Percentiles rank a stretch among this genome's conserved stretches.
phyloP scores from a whole-genome alignment of 331 rosid genomes.

The Dryas integrifolia region DNA sequence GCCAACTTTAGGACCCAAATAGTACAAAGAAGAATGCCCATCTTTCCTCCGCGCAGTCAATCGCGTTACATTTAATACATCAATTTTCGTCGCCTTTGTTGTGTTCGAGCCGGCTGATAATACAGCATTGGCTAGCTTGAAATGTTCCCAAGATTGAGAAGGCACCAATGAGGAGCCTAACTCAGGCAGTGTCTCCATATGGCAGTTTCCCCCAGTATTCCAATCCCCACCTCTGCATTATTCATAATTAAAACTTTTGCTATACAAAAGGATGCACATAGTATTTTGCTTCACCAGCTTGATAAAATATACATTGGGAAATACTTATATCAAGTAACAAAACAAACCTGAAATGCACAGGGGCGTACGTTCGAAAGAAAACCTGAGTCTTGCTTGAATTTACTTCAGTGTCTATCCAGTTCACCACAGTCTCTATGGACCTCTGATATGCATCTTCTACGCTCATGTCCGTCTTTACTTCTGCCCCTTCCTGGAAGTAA shows the following conservation, averaged over 20 bases:
- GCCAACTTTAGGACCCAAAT: constrained; percentile 43
- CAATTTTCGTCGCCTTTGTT: constrained; percentile 31
- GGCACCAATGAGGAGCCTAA: constrained; percentile 57
- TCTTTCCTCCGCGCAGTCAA: constrained; percentile 80
- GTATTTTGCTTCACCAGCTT: neutral
- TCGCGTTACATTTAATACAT: constrained; percentile 58
- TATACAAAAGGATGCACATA: neutral
- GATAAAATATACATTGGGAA: neutral
- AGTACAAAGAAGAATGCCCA: constrained; percentile 74
- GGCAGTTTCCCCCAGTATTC: constrained; percentile 75
- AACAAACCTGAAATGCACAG: constrained; percentile 85
- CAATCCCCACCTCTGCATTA: constrained; percentile 75
- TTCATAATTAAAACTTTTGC: constrained; percentile 12
- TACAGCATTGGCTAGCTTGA: constrained; percentile 56
- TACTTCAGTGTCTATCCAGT: constrained; percentile 56
- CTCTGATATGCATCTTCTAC: constrained; percentile 65
- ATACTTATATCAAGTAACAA: constrained; percentile 1
- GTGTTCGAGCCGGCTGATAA: constrained; percentile 32
- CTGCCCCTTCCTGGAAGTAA: constrained; percentile 73
- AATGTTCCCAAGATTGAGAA: constrained; percentile 49
- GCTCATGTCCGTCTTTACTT: constrained; percentile 60
- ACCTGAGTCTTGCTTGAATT: constrained; percentile 61
- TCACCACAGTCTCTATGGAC: constrained; percentile 56
- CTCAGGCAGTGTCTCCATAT: constrained; percentile 78
- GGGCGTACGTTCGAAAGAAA: constrained; percentile 76